Evolutionary conservation across 1,139 yeast genomes (phyloP).

Genomic region (Saccharomyces hybrid): DNA sequence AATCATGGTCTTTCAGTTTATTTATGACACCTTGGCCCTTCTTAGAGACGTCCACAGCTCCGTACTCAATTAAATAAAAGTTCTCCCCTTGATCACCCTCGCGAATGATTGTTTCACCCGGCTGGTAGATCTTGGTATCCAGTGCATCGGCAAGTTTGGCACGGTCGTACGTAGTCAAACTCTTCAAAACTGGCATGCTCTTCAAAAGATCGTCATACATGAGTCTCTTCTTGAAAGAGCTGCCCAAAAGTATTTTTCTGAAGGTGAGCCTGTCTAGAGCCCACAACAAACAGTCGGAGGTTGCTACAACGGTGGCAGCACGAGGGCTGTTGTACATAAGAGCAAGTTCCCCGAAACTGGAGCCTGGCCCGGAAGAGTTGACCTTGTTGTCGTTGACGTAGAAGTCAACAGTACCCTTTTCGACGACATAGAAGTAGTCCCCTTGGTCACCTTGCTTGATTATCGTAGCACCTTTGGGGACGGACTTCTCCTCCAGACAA

Average conservation of each 20-base stretch:
- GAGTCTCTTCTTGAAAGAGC: conserved; percentile 81
- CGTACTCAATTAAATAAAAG: conserved; percentile 83
- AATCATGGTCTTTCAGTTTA: conserved; percentile 69
- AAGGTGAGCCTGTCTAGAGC: conserved; percentile 90
- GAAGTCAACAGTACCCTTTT: conserved; percentile 76
- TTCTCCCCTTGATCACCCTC: conserved; percentile 93
- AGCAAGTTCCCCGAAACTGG: conserved; percentile 94
- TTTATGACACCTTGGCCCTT: conserved; percentile 51
- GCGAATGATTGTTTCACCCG: conserved; percentile 67
- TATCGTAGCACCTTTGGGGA: conserved; percentile 53
- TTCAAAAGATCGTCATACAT: conserved; percentile 85
- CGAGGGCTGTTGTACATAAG: conserved; percentile 96
- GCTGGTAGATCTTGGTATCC: conserved; percentile 62
- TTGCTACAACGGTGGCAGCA: conserved; percentile 88
- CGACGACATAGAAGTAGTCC: conserved; percentile 85
- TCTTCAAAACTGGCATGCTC: conserved; percentile 72
- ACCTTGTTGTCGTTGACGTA: conserved; percentile 67
- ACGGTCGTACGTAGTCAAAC: conserved; percentile 72
- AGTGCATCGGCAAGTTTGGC: conserved; percentile 92
- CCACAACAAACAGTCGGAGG: conserved; percentile 70
- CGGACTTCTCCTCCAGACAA: conserved; percentile 68
- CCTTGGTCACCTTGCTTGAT: conserved; percentile 96
- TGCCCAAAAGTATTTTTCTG: conserved; percentile 82
- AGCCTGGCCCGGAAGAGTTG: conserved; percentile 70
- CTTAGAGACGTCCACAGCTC: conserved; percentile 67